Conservation (phyloP, 768 basidiomycete genomes). For the Filobasidium floriforme region DNA sequence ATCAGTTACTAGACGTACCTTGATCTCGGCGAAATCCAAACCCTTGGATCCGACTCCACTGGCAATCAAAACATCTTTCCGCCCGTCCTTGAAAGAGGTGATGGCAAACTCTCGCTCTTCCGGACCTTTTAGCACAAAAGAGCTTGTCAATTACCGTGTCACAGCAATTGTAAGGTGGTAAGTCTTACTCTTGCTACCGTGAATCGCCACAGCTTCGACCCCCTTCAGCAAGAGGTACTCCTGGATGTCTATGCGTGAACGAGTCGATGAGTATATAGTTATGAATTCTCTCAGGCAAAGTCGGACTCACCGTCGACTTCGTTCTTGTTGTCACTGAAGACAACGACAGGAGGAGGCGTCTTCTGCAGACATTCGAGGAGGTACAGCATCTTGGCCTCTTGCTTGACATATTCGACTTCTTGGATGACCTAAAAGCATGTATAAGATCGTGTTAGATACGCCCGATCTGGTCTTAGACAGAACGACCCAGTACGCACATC, state of each 20-base stretch:
- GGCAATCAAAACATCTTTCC: constrained; percentile 99
- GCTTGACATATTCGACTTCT: constrained; percentile 97
- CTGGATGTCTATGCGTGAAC: constrained; percentile 69
- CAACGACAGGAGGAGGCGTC: constrained; percentile 93
- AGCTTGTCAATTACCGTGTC: neutral
- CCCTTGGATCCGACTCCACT: constrained; percentile 97
- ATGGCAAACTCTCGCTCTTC: constrained; percentile 99
- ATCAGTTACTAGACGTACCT: constrained; percentile 15
- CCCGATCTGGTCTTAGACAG: neutral
- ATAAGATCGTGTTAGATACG: neutral
- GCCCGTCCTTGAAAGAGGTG: constrained; percentile 92
- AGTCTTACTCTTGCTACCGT: constrained; percentile 84
- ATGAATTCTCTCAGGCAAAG: neutral
- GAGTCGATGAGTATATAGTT: neutral
- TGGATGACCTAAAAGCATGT: constrained; percentile 45
- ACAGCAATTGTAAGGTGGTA: neutral
- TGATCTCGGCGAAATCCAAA: constrained; percentile 92
- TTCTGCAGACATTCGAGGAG: constrained; percentile 95
- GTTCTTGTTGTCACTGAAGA: constrained; percentile 99
- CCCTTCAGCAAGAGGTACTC: constrained; percentile 95
- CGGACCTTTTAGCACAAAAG: constrained; percentile 56
- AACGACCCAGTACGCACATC: constrained; percentile 53
- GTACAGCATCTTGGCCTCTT: constrained; percentile 99
- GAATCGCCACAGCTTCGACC: constrained; percentile 96
- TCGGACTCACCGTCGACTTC: constrained; percentile 82